Base-by-base conservation (phyloP, 2,329 filamentous ascomycete species). In the Xylariaceae sp. region DNA sequence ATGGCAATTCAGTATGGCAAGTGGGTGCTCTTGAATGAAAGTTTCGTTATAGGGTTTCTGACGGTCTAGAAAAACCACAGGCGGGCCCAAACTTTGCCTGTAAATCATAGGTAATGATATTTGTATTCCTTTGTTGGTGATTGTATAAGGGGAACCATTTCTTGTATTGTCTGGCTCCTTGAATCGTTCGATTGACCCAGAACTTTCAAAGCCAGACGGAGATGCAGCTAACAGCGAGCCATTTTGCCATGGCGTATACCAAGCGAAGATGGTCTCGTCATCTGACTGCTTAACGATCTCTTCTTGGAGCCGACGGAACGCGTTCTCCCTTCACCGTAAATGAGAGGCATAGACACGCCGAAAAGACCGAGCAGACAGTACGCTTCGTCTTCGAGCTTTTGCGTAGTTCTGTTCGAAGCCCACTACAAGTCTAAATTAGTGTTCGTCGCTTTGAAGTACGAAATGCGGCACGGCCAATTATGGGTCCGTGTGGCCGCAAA, bases 331-430 rank as follows among this genome's bases (percentile, higher is more conserved):
- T 47, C 44, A 2, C 44, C 44, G 13, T 47, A 47, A 23, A 48
- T 32, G 8, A 48, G 18, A 9, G 45, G 45, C 45, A 48, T 48
- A n/a, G 16, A 32, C 9, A 48, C 35, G 2, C 20, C 45, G 9
- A 48, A 48, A 7, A 48, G 13, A 4, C 45, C 45, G 3, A 48
- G 35, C 7, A 48, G 26, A 10, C 35, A 48, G 9, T 48, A 48
- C 4, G 45, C 45, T 11, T 16, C 16, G 20, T 48, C 45, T 30
- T 48, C 45, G 8, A 30, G n/a, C n/a, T n/a, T 2, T 13, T 36
- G 26, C 3, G 35, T 30, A 0, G 45, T 48, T 21, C 45, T 29
- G 1, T 11, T 5, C 6, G 45, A 39, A 16, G 35, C 33, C 44
- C 45, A 48, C n/a, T 18, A 29, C 24, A 16, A n/a, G n/a, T n/a